phyloP scores from a whole-genome alignment of 2,329 filamentous ascomycete genomes.

The Talaromyces sp. region DNA sequence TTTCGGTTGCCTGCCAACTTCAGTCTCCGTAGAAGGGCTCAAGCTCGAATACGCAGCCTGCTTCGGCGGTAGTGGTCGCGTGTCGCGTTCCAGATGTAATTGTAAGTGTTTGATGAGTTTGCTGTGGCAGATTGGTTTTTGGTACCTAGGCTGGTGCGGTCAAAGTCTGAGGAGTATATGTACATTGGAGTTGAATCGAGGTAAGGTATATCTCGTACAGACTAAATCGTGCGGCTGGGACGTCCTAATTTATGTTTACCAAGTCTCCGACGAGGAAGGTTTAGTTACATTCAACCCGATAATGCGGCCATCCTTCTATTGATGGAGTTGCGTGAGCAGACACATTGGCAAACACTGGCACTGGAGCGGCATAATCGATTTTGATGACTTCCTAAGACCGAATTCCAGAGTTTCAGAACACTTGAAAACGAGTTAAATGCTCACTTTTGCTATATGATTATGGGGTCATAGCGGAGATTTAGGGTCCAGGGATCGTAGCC shows the following conservation, averaged over 20 bases:
- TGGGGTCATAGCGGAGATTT: neutral
- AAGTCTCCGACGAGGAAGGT: constrained; percentile 11
- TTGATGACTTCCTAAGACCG: neutral
- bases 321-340: neutral
- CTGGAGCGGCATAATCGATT: neutral
- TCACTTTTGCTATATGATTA: neutral
- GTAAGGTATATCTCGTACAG: constrained; percentile 7
- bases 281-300: neutral
- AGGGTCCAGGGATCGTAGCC: neutral
- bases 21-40: neutral
- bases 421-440: neutral
- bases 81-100: constrained; percentile 13
- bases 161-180: too few species aligned
- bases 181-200: neutral
- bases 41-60: constrained; percentile 14
- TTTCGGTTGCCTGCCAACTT: neutral
- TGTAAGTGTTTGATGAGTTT: constrained; percentile 6
- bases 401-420: neutral
- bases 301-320: neutral
- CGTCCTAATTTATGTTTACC: constrained; percentile 12
- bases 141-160: too few species aligned
- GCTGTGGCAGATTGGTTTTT: neutral
- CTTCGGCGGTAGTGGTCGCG: constrained; percentile 11
- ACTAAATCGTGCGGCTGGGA: constrained; percentile 1
- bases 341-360: neutral